phyloP scores from a whole-genome alignment of 75 land plant species.

The Pinus tabuliformis region DNA sequence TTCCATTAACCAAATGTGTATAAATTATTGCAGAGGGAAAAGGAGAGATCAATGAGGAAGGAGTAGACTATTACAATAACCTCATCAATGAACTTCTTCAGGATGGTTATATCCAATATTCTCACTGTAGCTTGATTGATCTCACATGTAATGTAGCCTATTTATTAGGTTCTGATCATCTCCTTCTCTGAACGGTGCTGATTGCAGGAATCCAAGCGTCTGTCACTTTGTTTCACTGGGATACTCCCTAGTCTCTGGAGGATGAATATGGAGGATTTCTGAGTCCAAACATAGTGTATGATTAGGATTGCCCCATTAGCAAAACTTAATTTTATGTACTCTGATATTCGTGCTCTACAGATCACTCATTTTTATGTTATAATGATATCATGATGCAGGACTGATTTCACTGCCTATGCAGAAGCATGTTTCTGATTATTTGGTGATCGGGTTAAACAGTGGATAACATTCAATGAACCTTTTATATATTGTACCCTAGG shows the following conservation, averaged over 20 bases:
- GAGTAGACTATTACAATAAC: slow-evolving; percentile 45
- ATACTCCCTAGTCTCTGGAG: slow-evolving; percentile 36
- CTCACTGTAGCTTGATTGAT: too few species aligned
- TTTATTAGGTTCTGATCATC: too few species aligned
- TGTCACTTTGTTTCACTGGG: slow-evolving; percentile 32
- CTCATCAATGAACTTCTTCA: slow-evolving; percentile 38
- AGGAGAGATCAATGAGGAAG: slow-evolving; percentile 33
- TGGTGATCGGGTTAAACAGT: slow-evolving; percentile 62
- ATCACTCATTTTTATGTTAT: too few species aligned
- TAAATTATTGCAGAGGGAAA: background rate
- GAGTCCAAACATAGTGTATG: slow-evolving; percentile 28
- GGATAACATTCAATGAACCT: slow-evolving; percentile 71
- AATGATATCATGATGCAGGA: slow-evolving; percentile 20
- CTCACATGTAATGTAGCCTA: too few species aligned
- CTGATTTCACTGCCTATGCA: slow-evolving; percentile 51
- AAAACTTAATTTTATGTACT: background rate
- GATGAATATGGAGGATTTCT: slow-evolving; percentile 44
- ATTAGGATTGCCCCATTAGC: background rate
- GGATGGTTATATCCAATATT: slow-evolving; percentile 7
- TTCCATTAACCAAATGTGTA: too few species aligned
- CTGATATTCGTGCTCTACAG: background rate
- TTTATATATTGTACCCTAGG: background rate
- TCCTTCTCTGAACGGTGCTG: background rate
- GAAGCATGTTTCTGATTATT: slow-evolving; percentile 58
- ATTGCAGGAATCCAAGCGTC: slow-evolving; percentile 34